These are phyloP conservation scores for Thelonectria blattea DNA, from an alignment of 2,329 filamentous ascomycete genomes.

Conservation along the genomic window DNA sequence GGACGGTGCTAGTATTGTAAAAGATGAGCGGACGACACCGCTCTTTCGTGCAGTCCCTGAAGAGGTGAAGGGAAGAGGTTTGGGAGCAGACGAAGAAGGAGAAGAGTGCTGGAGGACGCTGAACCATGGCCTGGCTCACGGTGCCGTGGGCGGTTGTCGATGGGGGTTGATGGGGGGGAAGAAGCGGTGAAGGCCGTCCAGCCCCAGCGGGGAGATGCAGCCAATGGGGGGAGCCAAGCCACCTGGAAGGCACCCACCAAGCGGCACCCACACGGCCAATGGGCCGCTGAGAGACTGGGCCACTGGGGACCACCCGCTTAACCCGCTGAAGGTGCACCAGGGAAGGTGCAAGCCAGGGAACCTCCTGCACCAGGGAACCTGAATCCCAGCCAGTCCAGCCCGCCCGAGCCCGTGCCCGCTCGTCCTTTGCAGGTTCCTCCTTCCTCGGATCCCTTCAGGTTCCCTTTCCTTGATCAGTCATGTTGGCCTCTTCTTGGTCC, in stretches of 20 bases:
- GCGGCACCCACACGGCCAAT: slow-evolving; percentile 30
- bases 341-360: too few relatives aligned
- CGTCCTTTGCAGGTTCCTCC: too few relatives aligned
- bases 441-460: too few relatives aligned
- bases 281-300: slow-evolving; percentile 17
- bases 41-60: slow-evolving; percentile 49
- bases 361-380: too few relatives aligned
- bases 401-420: too few relatives aligned
- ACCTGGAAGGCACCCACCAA: slow-evolving; percentile 34
- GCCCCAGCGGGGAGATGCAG: slow-evolving; percentile 43
- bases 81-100: slow-evolving; percentile 37
- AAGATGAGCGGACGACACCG: slow-evolving; percentile 50
- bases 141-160: slow-evolving; percentile 39
- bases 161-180: slow-evolving; percentile 38
- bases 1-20: slow-evolving; percentile 45
- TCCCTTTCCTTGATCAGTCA: not conserved
- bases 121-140: slow-evolving; percentile 32
- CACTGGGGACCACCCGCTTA: slow-evolving; percentile 24
- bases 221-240: slow-evolving; percentile 44
- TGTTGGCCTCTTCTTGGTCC: slow-evolving; percentile 16
- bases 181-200: slow-evolving; percentile 48
- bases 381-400: too few relatives aligned
- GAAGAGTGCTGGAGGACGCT: slow-evolving; percentile 37
- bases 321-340: slow-evolving; percentile 32
- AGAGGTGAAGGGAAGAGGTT: slow-evolving; percentile 39